These are phyloP conservation scores for Cymbopogon citratus DNA, from an alignment of 176 grass and related monocot genomes.

Conservation along the genomic window DNA sequence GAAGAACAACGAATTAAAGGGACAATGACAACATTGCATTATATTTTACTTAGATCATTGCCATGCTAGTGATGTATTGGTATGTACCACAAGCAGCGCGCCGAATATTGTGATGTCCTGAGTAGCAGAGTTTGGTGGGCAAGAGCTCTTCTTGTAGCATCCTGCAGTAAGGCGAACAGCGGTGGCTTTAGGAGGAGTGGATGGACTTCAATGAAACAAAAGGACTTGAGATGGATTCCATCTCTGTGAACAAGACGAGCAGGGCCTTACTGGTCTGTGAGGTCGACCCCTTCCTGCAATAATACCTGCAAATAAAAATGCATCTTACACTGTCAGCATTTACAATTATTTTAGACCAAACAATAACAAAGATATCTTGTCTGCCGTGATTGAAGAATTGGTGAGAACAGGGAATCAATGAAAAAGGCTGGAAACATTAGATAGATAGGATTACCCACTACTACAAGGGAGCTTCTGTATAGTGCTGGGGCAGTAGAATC, in stretches of 20 bases:
- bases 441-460: slow-evolving; percentile 93
- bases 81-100: slow-evolving; percentile 60
- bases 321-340: slow-evolving; percentile 13
- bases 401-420: not conserved
- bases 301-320: slow-evolving; percentile 48
- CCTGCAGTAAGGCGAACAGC: slow-evolving; percentile 35
- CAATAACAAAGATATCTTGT: not conserved
- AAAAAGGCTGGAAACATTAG: slow-evolving; percentile 30
- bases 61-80: not conserved
- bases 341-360: not conserved
- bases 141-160: slow-evolving; percentile 82
- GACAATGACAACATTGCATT: not conserved
- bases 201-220: not conserved
- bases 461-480: slow-evolving; percentile 87
- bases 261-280: slow-evolving; percentile 61
- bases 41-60: not conserved
- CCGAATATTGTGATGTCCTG: slow-evolving; percentile 99
- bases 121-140: slow-evolving; percentile 64
- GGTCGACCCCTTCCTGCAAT: slow-evolving; percentile 90
- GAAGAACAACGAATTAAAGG: not conserved
- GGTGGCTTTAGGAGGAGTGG: not conserved
- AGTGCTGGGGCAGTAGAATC: slow-evolving; percentile 92
- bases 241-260: slow-evolving; percentile 13
- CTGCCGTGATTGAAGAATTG: not conserved
- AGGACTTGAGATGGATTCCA: not conserved